A percentile compares a stretch with the other conserved stretches of the same genome.
Conservation (phyloP, 2,329 filamentous ascomycete genomes). For the Colletotrichum sp. region DNA sequence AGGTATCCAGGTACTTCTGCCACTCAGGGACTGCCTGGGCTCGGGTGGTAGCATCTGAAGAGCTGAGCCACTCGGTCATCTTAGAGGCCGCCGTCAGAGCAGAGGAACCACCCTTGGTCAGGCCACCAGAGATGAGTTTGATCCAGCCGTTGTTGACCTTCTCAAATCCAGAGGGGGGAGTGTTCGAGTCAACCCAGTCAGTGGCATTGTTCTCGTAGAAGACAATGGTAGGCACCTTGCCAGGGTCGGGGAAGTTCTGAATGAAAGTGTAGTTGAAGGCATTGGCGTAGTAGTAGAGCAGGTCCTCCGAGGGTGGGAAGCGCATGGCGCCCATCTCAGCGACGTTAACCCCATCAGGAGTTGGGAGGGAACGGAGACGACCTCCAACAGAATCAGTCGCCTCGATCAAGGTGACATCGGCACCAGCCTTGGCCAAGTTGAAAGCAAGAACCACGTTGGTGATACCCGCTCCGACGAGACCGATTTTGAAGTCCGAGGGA, state of each 20-base stretch:
- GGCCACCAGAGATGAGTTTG: neutral
- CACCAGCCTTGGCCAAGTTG: neutral
- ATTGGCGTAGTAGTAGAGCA: constrained; percentile 4
- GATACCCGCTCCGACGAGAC: neutral
- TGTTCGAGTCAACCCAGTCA: neutral
- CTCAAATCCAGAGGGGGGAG: neutral
- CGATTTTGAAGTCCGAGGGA: neutral
- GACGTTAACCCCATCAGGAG: neutral
- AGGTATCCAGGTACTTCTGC: neutral
- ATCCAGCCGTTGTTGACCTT: neutral
- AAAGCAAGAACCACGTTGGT: neutral
- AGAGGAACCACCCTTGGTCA: neutral
- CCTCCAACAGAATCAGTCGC: neutral
- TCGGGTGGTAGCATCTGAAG: neutral
- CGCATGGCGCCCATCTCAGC: constrained; percentile 7
- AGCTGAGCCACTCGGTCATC: neutral
- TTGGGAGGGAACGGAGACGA: neutral
- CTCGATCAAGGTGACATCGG: neutral
- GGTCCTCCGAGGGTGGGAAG: neutral
- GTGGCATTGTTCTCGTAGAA: neutral
- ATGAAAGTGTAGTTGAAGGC: neutral
- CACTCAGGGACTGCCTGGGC: neutral
- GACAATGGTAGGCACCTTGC: neutral
- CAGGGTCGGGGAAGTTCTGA: neutral
- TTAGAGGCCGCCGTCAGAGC: neutral